A percentile compares a stretch with the other conserved stretches of the same genome.
Evolutionary conservation across 352 stramenopile species (phyloP).

Genomic region (Phytophthora multivora): DNA sequence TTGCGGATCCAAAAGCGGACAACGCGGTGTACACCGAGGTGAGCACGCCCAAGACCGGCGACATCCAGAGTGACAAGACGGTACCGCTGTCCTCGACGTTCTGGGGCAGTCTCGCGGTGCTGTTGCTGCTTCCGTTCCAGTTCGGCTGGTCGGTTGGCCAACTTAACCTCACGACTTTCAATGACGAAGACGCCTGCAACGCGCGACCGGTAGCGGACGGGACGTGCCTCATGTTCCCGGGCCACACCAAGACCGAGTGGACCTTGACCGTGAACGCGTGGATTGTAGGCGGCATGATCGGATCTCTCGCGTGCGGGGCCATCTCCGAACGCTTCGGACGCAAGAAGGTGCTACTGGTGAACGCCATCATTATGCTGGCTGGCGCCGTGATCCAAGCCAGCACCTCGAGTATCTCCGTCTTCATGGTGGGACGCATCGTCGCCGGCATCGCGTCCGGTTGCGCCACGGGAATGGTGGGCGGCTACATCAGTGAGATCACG

Average conservation of each 20-base stretch:
- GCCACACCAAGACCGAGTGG: constrained; percentile 42
- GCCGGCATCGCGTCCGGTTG: constrained; percentile 44
- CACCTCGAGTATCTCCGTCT: constrained; percentile 33
- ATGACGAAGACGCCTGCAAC: constrained; percentile 47
- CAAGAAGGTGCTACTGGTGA: constrained; percentile 39
- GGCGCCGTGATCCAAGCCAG: constrained; percentile 40
- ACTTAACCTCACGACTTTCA: constrained; percentile 42
- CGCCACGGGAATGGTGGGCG: constrained; percentile 36
- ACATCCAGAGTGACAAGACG: constrained; percentile 1
- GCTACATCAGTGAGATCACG: constrained; percentile 52
- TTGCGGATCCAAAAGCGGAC: constrained; percentile 1
- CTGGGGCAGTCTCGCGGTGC: constrained; percentile 48
- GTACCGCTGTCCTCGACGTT: constrained; percentile 34
- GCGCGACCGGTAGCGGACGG: constrained; percentile 35
- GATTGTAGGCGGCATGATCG: constrained; percentile 64
- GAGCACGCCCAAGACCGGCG: constrained; percentile 17
- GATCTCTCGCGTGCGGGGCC: constrained; percentile 37
- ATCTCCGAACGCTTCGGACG: constrained; percentile 48
- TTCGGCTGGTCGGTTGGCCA: constrained; percentile 55
- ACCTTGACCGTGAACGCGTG: constrained; percentile 54
- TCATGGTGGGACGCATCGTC: constrained; percentile 45
- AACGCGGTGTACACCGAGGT: constrained; percentile 15
- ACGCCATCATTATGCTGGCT: constrained; percentile 41
- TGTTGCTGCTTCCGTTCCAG: constrained; percentile 50
- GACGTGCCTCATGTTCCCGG: constrained; percentile 34